Evolutionary conservation across 2,329 filamentous ascomycete species (phyloP).

Genomic region (Fusarium neocosmosporiellum): DNA sequence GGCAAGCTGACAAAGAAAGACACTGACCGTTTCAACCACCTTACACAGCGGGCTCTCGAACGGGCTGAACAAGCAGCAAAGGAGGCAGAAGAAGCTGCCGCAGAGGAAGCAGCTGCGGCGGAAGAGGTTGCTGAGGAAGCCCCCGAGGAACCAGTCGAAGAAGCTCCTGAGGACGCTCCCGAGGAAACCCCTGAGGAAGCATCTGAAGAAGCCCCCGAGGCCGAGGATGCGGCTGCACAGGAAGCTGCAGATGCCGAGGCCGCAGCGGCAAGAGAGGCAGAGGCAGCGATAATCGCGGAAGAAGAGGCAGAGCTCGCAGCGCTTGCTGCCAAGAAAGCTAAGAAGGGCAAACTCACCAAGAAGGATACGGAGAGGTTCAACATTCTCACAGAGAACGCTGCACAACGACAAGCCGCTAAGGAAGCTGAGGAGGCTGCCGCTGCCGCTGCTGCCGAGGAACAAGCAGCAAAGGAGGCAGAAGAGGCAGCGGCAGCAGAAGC

Average conservation of each 20-base stretch:
- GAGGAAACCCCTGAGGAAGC: conserved; percentile 25
- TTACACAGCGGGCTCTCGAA: conserved; percentile 24
- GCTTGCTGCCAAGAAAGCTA: conserved; percentile 36
- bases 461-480: background rate
- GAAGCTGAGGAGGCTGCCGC: conserved; percentile 44
- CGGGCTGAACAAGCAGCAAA: conserved; percentile 43
- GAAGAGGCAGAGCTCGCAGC: conserved; percentile 38
- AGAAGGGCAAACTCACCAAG: conserved; percentile 37
- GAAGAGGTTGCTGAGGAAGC: conserved; percentile 42
- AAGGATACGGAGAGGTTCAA: conserved; percentile 38
- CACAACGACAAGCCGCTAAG: conserved; percentile 31
- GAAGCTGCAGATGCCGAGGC: conserved; percentile 31
- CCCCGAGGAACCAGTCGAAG: conserved; percentile 28
- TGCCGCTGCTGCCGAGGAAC: conserved; percentile 5
- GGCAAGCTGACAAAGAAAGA: conserved; percentile 41
- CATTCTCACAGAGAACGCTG: conserved; percentile 37
- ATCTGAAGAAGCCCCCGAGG: background rate
- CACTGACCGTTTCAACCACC: conserved; percentile 32
- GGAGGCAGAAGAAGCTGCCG: conserved; percentile 44
- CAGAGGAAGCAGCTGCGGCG: conserved; percentile 37
- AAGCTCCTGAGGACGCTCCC: conserved; percentile 28
- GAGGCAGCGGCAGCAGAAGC: conserved; percentile 32
- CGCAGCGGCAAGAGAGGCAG: conserved; percentile 28
- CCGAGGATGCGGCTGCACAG: conserved; percentile 21
- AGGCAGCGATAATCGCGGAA: conserved; percentile 27